Conservation (phyloP, 208 protist species). For the Crithidia thermophila region DNA sequence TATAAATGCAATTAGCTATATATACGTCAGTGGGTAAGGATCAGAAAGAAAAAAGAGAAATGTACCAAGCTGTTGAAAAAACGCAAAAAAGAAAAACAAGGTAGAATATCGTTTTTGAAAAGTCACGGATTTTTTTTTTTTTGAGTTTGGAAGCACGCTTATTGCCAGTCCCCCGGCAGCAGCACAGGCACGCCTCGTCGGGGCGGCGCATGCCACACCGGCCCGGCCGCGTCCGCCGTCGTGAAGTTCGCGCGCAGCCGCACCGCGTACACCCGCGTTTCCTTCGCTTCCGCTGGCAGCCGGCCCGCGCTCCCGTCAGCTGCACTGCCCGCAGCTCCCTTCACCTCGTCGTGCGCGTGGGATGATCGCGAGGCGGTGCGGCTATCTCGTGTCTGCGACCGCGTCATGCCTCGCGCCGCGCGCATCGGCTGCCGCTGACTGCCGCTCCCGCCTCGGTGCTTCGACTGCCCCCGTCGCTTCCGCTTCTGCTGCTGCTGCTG, state of each 20-base stretch:
- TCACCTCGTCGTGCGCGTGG: not conserved
- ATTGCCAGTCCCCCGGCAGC: constrained; percentile 46
- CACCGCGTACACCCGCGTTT: constrained; percentile 56
- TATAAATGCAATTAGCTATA: too few species aligned
- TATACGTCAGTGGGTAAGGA: too few species aligned
- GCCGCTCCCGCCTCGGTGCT: not conserved
- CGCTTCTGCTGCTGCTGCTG: not conserved
- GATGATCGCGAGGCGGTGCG: too few species aligned
- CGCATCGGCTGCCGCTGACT: too few species aligned
- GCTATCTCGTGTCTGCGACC: too few species aligned
- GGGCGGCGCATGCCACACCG: constrained; percentile 34
- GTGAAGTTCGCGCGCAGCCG: constrained; percentile 19
- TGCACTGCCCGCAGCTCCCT: not conserved
- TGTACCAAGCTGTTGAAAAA: not conserved
- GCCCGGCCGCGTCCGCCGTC: constrained; percentile 39
- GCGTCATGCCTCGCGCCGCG: too few species aligned
- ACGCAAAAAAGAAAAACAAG: not conserved
- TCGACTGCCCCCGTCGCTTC: not conserved
- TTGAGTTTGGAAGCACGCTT: not conserved
- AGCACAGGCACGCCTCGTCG: constrained; percentile 51
- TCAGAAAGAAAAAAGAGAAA: not conserved
- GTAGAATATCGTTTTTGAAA: not conserved
- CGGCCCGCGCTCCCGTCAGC: not conserved
- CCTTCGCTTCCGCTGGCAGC: constrained; percentile 52
- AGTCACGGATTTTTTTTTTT: not conserved